Conservation (phyloP, 805 yeast species). For the Torulaspora maleeae region DNA sequence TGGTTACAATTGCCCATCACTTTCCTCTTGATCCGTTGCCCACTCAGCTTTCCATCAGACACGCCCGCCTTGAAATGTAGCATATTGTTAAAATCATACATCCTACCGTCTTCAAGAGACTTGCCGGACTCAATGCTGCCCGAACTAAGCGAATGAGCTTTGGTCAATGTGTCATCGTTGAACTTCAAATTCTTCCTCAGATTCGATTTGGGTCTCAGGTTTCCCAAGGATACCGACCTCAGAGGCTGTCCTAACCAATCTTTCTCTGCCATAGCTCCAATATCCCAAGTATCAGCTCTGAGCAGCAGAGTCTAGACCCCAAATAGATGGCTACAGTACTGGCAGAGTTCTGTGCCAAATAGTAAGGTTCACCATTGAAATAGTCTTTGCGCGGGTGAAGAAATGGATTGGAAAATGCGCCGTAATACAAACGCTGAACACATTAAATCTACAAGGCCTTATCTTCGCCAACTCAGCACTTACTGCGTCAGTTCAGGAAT, state of each 20-base stretch:
- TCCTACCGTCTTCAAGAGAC: slow-evolving; percentile 15
- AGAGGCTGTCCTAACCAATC: slow-evolving; percentile 10
- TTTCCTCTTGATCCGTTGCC: slow-evolving; percentile 5
- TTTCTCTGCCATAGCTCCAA: slow-evolving; percentile 7
- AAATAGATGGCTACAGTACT: too few species aligned
- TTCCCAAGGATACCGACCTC: slow-evolving; percentile 19
- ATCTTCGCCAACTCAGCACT: too few species aligned
- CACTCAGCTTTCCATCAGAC: slow-evolving; percentile 12
- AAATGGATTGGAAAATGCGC: slow-evolving; percentile 2
- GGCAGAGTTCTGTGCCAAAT: not conserved
- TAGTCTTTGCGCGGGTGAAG: slow-evolving; percentile 1
- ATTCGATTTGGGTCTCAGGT: slow-evolving; percentile 12
- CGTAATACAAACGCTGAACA: not conserved
- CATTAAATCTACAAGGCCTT: too few species aligned
- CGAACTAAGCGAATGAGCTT: slow-evolving; percentile 4
- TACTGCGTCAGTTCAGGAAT: not conserved
- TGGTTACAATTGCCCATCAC: slow-evolving; percentile 37
- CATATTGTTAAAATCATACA: slow-evolving; percentile 26
- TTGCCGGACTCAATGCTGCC: slow-evolving; percentile 3
- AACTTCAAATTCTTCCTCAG: slow-evolving; percentile 12
- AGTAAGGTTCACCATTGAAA: not conserved
- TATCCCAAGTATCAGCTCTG: not conserved
- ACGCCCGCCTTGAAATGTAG: slow-evolving; percentile 24
- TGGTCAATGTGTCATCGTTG: slow-evolving; percentile 16
- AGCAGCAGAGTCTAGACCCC: too few species aligned